Conservation (phyloP, 345 rosid genomes). For the Eucalyptus marginata region DNA sequence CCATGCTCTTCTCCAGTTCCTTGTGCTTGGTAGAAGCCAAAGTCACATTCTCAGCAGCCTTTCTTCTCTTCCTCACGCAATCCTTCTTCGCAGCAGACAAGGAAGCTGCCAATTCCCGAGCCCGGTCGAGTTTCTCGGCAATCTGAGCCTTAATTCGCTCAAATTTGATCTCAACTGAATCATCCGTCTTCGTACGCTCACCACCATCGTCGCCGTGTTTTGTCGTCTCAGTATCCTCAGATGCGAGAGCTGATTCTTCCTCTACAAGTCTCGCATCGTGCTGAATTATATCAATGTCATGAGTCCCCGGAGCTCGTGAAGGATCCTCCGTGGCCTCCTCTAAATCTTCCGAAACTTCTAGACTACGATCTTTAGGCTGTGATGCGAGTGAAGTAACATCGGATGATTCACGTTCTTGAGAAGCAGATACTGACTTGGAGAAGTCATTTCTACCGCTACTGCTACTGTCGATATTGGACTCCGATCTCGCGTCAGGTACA, state of each 20-base stretch:
- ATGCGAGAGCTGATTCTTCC: not conserved
- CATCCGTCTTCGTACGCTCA: not conserved
- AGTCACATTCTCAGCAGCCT: conserved; percentile 44
- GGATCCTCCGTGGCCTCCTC: not conserved
- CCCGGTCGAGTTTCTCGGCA: conserved; percentile 34
- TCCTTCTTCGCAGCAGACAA: conserved; percentile 48
- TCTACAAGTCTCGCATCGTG: not conserved
- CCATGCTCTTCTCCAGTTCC: conserved; percentile 57
- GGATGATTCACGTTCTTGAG: not conserved
- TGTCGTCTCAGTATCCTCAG: not conserved
- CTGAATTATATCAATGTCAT: not conserved
- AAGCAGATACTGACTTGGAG: not conserved
- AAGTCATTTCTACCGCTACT: not conserved
- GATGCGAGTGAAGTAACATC: not conserved
- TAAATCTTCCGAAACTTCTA: not conserved
- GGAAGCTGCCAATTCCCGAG: conserved; percentile 39
- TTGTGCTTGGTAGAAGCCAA: conserved; percentile 34
- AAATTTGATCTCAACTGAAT: not conserved
- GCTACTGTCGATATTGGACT: not conserved
- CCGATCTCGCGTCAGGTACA: not conserved
- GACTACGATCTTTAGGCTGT: not conserved
- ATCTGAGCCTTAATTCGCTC: conserved; percentile 34
- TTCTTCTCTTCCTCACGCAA: conserved; percentile 45
- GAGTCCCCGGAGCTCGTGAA: not conserved
- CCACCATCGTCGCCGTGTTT: not conserved